These are phyloP conservation scores for Delphinella strobiligena DNA, from an alignment of 2,329 filamentous ascomycete species.

Conservation along the genomic window DNA sequence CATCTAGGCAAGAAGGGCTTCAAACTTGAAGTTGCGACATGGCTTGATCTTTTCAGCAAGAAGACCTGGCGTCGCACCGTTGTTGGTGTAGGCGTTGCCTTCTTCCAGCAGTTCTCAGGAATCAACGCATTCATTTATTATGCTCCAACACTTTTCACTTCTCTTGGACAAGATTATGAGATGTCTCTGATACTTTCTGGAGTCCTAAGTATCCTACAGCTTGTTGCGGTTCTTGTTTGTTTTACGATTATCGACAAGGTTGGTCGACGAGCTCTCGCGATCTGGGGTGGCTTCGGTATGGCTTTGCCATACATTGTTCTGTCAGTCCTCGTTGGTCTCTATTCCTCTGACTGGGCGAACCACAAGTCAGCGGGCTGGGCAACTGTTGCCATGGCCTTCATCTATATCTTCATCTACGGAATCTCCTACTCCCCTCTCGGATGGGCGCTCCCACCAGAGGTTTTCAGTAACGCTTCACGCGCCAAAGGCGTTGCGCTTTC, in stretches of 20 bases:
- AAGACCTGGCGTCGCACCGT: background rate
- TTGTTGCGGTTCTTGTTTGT: constrained; percentile 51
- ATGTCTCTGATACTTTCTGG: constrained; percentile 52
- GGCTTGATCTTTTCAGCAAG: background rate
- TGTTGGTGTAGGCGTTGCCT: background rate
- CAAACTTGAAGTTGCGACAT: background rate
- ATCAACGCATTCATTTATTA: constrained; percentile 38
- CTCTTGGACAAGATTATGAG: constrained; percentile 30
- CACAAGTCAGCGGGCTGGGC: constrained; percentile 12
- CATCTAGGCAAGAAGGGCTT: background rate
- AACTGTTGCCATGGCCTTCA: constrained; percentile 8
- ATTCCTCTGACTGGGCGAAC: constrained; percentile 13
- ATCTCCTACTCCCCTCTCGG: constrained; percentile 34
- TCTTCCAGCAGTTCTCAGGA: constrained; percentile 10
- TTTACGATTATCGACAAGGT: constrained; percentile 53
- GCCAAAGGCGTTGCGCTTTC: constrained; percentile 56
- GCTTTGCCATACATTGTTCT: constrained; percentile 25
- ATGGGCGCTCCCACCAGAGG: constrained; percentile 36
- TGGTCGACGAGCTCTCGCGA: constrained; percentile 50
- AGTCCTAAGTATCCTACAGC: constrained; percentile 57
- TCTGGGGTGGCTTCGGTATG: constrained; percentile 57
- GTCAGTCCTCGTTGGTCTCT: constrained; percentile 14
- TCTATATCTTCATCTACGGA: constrained; percentile 35
- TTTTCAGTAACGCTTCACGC: constrained; percentile 49
- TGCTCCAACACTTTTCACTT: constrained; percentile 35